Evolutionary conservation across 148 eudicot species (phyloP).

Genomic region (Dysphania ambrosioides): DNA sequence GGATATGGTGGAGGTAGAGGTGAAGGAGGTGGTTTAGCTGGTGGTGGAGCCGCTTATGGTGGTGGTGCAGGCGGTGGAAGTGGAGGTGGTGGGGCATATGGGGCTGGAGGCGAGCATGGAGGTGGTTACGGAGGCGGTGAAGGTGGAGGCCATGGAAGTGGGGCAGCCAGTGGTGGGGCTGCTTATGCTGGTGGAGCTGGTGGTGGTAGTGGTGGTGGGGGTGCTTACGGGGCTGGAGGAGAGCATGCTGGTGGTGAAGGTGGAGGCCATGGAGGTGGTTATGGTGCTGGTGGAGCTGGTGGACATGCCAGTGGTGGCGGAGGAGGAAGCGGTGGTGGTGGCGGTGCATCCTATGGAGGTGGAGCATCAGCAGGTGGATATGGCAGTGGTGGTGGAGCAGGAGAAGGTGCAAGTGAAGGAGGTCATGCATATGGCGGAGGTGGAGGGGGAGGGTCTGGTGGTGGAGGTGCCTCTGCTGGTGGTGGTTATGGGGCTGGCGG

Average conservation of each 20-base stretch:
- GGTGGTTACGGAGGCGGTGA: conserved; percentile 28
- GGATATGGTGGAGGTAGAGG: conserved; percentile 20
- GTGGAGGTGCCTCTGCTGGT: conserved; percentile 24
- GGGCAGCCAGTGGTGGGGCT: conserved; percentile 23
- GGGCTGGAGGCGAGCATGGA: conserved; percentile 14
- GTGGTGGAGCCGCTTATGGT: conserved; percentile 18
- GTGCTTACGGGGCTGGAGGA: conserved; percentile 26
- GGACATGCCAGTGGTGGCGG: conserved; percentile 16
- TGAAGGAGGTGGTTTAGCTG: conserved; percentile 13
- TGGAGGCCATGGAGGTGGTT: conserved; percentile 21
- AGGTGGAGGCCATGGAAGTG: conserved; percentile 26
- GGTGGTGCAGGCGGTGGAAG: conserved; percentile 31
- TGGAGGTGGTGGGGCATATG: conserved; percentile 24
- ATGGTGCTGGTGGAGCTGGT: conserved; percentile 24
- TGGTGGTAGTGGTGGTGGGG: conserved; percentile 40
- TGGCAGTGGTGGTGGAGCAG: conserved; percentile 31
- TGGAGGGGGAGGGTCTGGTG: conserved; percentile 34
- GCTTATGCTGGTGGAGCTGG: conserved; percentile 25
- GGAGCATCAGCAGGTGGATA: conserved; percentile 24
- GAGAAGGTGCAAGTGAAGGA: conserved; percentile 26
- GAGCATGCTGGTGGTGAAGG: conserved; percentile 23
- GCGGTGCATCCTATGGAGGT: conserved; percentile 21
- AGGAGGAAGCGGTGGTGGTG: conserved; percentile 29
- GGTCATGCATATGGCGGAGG: conserved; percentile 27
- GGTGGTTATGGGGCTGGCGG: conserved; percentile 22